phyloP scores from a whole-genome alignment of 495 filamentous ascomycete species.

The Daldinia loculata region DNA sequence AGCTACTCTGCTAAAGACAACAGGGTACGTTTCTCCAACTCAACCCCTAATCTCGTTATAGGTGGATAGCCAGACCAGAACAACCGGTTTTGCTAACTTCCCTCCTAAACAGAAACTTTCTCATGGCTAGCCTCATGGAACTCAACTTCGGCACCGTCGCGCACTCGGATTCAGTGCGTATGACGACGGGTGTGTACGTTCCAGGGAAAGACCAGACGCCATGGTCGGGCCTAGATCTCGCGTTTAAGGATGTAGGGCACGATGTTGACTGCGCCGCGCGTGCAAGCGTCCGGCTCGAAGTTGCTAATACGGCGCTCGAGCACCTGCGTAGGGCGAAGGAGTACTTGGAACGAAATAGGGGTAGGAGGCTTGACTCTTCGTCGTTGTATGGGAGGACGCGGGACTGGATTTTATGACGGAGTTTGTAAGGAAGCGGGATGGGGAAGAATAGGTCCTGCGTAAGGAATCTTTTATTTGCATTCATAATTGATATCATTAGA shows the following conservation, averaged over 20 bases:
- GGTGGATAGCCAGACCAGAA: no score
- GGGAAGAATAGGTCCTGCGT: not conserved
- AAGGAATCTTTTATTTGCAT: not conserved
- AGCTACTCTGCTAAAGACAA: not conserved
- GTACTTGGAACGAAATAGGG: not conserved
- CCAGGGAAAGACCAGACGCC: not conserved
- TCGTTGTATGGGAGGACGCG: not conserved
- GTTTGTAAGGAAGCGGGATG: not conserved
- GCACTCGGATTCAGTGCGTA: not conserved
- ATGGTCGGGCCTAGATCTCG: not conserved
- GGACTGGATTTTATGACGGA: not conserved
- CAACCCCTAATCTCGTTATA: not conserved
- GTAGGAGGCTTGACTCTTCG: not conserved
- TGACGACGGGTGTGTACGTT: not conserved
- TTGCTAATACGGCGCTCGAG: not conserved
- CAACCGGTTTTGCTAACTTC: no score
- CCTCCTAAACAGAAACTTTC: no score
- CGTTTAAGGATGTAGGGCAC: not conserved
- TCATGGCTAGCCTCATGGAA: not conserved
- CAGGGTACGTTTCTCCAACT: not conserved
- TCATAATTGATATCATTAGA: no score
- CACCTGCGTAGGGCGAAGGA: not conserved
- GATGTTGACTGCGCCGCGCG: not conserved
- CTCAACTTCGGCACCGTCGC: not conserved
- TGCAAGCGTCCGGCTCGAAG: not conserved